These are phyloP conservation scores for Parastagonospora nodorum DNA, from an alignment of 2,329 filamentous ascomycete genomes.

Conservation along the genomic window DNA sequence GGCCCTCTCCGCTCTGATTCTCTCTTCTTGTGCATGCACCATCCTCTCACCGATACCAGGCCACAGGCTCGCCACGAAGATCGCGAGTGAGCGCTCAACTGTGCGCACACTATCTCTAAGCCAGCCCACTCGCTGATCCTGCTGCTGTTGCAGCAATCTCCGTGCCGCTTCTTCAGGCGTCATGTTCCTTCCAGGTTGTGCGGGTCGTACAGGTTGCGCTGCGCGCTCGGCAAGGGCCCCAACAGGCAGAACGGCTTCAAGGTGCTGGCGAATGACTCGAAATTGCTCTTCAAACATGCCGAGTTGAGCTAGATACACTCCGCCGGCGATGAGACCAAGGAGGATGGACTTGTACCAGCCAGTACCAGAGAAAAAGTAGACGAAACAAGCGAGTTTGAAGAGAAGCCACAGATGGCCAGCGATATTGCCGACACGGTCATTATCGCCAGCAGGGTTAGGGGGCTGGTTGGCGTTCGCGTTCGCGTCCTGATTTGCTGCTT, in stretches of 20 bases:
- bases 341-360: slow-evolving; percentile 50
- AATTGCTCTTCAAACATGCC: slow-evolving; percentile 50
- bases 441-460: slow-evolving; percentile 18
- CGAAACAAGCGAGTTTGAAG: slow-evolving; percentile 62
- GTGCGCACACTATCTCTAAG: slow-evolving; percentile 47
- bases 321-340: slow-evolving; percentile 45
- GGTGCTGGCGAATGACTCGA: slow-evolving; percentile 47
- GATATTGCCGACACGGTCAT: slow-evolving; percentile 33
- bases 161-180: slow-evolving; percentile 51
- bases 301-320: slow-evolving; percentile 50
- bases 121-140: slow-evolving; percentile 35
- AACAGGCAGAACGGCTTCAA: slow-evolving; percentile 49
- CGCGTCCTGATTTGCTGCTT: slow-evolving; percentile 9
- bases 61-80: slow-evolving; percentile 67
- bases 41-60: slow-evolving; percentile 67
- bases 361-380: slow-evolving; percentile 60
- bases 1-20: slow-evolving; percentile 40
- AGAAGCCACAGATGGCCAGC: slow-evolving; percentile 60
- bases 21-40: slow-evolving; percentile 60
- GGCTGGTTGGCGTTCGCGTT: slow-evolving; percentile 12
- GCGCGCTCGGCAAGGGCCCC: slow-evolving; percentile 24
- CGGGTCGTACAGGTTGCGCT: slow-evolving; percentile 11
- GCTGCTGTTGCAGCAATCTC: slow-evolving; percentile 46
- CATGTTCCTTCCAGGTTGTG: slow-evolving; percentile 20
- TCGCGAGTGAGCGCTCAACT: slow-evolving; percentile 61